Evolutionary conservation across 176 grass and related monocot species (phyloP), one percentile per base, ranked within the genome.

Genomic region (Zizania latifolia): DNA sequence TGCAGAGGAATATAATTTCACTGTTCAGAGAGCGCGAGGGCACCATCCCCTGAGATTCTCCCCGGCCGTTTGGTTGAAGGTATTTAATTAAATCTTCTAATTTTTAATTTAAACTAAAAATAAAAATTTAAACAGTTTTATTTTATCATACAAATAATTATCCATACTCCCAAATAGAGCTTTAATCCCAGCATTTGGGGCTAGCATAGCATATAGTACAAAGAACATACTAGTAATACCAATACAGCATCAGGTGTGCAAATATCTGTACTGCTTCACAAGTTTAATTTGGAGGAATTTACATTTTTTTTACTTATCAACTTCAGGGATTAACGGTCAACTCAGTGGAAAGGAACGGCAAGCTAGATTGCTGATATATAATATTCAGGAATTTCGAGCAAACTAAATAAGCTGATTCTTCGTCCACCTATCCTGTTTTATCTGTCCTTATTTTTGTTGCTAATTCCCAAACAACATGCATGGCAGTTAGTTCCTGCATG

Each of bases 1-100:
- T 32, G 76, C 41, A 83, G 80, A 83, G 35, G 80, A 83, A 79
- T 88, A 78, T 69, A 75, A 39, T 77, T 62, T 79, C 68, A 32
- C 70, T 62, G 54, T 45, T 55, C 55, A 28, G 50, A 26, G 15
- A 19, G 10, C n/a, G 10, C 22, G 62, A 53, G 19, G 6, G 19
- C 22, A 38, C 27, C 62, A 19, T 30, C 15, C 51, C 86, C 68
- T 75, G 75, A 74, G 80, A 88, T 83, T 88, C 86, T 79, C 28
- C 53, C 0, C 39, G 24, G 28, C 55, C 29, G 3, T 70, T 74
- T 34, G 80, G 28, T 61, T 41, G 54, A n/a, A n/a, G n/a, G n/a
- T n/a, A n/a, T n/a, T n/a, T n/a, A n/a, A n/a, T n/a, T n/a, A n/a
- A n/a, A n/a, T n/a, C n/a, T n/a, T n/a, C n/a, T n/a, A n/a, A n/a